phyloP scores from a whole-genome alignment of 192 early-diverging fungal species.

The Coemansia sp. region DNA sequence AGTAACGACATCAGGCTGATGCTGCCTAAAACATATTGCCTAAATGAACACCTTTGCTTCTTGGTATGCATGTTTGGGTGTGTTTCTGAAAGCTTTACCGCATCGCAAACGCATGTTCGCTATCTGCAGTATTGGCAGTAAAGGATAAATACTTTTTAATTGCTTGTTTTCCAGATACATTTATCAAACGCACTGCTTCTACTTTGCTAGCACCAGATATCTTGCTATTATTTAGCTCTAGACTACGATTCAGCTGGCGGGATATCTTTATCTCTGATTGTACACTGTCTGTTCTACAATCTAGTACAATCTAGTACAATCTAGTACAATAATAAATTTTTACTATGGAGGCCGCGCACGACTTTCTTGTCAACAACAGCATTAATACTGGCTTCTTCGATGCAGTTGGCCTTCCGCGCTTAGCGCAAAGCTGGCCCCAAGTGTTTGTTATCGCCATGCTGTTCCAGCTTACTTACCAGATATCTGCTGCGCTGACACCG shows the following conservation, averaged over 20 bases:
- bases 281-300: neutral
- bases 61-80: no score
- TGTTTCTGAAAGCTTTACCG: neutral
- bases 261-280: neutral
- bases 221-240: neutral
- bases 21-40: no score
- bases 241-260: neutral
- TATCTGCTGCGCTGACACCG: slow-evolving; percentile 59
- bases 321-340: neutral
- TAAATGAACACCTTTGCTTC: no score
- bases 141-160: neutral
- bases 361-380: slow-evolving; percentile 32
- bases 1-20: no score
- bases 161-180: neutral
- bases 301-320: neutral
- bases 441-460: slow-evolving; percentile 48
- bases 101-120: neutral
- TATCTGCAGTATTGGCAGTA: slow-evolving; percentile 6
- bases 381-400: slow-evolving; percentile 46
- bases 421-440: slow-evolving; percentile 67
- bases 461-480: slow-evolving; percentile 59
- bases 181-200: neutral
- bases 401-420: slow-evolving; percentile 58
- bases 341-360: slow-evolving; percentile 31
- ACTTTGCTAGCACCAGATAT: neutral